Base-by-base conservation (phyloP, 2,329 filamentous ascomycete genomes). In the Alternaria ethzedia region DNA sequence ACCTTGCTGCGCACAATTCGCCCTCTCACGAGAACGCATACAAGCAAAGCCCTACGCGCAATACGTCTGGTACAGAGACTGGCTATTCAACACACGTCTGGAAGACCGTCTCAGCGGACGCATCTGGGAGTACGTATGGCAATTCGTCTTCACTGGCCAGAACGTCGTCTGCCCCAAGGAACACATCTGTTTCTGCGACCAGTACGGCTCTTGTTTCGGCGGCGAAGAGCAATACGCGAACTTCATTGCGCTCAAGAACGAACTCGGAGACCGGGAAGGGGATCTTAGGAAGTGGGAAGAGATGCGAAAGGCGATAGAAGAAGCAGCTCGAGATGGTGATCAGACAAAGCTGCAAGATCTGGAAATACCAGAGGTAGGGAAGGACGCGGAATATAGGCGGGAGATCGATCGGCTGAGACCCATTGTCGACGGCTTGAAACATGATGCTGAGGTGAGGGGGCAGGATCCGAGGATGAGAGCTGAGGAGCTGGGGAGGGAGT, bases 1-100 rank as follows among this genome's bases (percentile, higher is more conserved):
- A 67, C 86, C 88, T 4, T 90, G 88, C 74, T 90, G 88, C 71
- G 87, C 86, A 3, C 88, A 90, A 68, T 90, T 90, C 70, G 88
- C 88, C 9, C 77, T 90, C 4, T 87, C 85, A 7, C 79, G 84
- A 3, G 86, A 89, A 45, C 83, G 86, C 4, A 87, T 90, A 56
- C 84, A 80, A 10, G 79, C 83, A 2, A 83, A 86, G 32, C 86
- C 86, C 2, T 81, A 83, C 55, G 80, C 83, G 23, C 82, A 84
- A 49, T 90, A 86, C 71, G 79, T 87, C 20, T 85, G 83, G 70
- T 86, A 88, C 69, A 83, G 88, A 25, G 85, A 89, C 69, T 90
- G 88, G 88, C 77, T 90, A 3, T 79, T 89, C 26, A 81, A 82
- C n/a, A 89, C 87, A 0, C 80, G 84, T 20, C 73, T 89, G 28